Evolutionary conservation across 2,329 filamentous ascomycete genomes (phyloP).

Genomic region (Chrysosphaeria jannelii): DNA sequence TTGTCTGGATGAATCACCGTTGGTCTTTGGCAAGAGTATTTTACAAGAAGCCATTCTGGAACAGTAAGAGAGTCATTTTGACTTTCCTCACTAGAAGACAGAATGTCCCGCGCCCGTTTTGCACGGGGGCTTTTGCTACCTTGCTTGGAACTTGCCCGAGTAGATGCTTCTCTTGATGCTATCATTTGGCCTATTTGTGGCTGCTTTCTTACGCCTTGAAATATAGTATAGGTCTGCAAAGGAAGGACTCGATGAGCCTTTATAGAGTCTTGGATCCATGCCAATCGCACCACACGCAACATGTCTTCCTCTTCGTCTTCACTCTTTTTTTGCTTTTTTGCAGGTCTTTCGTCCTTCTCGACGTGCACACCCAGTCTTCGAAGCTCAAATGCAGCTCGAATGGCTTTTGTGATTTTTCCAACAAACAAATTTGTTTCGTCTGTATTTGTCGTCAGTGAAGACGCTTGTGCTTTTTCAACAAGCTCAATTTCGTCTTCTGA

Average conservation of each 20-base stretch:
- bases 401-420: slow-evolving; percentile 37
- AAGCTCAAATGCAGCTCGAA: slow-evolving; percentile 51
- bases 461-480: slow-evolving; percentile 33
- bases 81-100: neutral
- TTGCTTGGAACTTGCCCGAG: neutral
- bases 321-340: no score
- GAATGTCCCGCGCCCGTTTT: neutral
- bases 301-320: neutral
- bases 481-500: slow-evolving; percentile 27
- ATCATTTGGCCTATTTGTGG: neutral
- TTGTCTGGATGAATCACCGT: slow-evolving; percentile 46
- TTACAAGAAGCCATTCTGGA: slow-evolving; percentile 32
- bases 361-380: slow-evolving; percentile 26
- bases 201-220: no score
- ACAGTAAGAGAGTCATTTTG: slow-evolving; percentile 10
- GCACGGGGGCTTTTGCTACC: no score
- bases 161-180: neutral
- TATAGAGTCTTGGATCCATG: neutral
- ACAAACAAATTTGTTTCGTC: slow-evolving; percentile 44
- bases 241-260: neutral
- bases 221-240: neutral
- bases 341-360: neutral
- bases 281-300: neutral
- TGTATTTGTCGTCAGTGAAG: slow-evolving; percentile 37
- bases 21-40: slow-evolving; percentile 56